Evolutionary conservation across 228 moss, liverwort and hornwort genomes (phyloP).

Genomic region (Sphagnum fallax): DNA sequence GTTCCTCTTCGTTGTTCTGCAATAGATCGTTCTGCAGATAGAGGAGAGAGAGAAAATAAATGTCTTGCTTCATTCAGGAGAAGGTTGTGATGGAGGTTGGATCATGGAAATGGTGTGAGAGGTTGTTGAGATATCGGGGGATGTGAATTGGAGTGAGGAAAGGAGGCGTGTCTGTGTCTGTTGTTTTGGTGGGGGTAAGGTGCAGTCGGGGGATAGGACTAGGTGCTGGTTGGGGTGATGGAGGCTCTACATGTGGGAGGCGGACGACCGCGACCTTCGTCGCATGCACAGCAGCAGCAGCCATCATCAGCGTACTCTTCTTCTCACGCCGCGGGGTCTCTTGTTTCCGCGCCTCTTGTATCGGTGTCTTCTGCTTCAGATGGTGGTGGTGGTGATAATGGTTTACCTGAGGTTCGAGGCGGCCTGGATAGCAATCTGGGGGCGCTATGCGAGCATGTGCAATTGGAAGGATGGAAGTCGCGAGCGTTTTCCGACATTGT

Average conservation of each 20-base stretch:
- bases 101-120: too few relatives aligned
- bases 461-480: constrained; percentile 55
- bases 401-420: constrained; percentile 18
- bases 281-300: constrained; percentile 6
- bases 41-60: too few relatives aligned
- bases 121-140: too few relatives aligned
- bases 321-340: constrained; percentile 11
- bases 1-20: too few relatives aligned
- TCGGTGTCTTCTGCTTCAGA: constrained; percentile 14
- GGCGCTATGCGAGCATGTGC: constrained; percentile 53
- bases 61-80: too few relatives aligned
- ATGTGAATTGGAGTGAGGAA: too few relatives aligned
- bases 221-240: constrained; percentile 7
- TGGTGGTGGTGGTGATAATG: constrained; percentile 17
- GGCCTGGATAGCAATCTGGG: constrained; percentile 48
- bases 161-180: too few relatives aligned
- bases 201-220: too few relatives aligned
- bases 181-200: too few relatives aligned
- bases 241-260: constrained; percentile 55
- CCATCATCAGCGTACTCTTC: constrained; percentile 29
- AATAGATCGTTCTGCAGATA: too few relatives aligned
- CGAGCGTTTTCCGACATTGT: constrained; percentile 53
- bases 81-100: too few relatives aligned
- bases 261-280: constrained; percentile 36
- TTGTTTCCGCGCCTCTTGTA: constrained; percentile 4